These are phyloP conservation scores for Erysimum pusillum DNA, from an alignment of 441 rosid species.

Conservation along the genomic window DNA sequence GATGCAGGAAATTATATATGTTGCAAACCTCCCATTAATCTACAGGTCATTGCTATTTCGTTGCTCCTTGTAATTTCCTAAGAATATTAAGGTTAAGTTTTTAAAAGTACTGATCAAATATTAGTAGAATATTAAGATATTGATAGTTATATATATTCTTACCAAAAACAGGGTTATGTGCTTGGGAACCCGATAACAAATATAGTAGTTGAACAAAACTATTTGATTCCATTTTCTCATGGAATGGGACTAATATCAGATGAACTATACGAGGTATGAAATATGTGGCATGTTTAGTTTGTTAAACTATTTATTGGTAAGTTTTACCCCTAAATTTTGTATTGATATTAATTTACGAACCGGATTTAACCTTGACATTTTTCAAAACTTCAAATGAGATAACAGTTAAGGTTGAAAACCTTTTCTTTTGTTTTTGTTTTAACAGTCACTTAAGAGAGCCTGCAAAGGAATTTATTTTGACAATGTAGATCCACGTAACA, in stretches of 20 bases:
- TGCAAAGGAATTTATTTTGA: slow-evolving; percentile 53
- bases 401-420: background rate
- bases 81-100: background rate
- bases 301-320: background rate
- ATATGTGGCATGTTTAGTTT: background rate
- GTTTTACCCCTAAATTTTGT: background rate
- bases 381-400: background rate
- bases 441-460: slow-evolving; percentile 54
- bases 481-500: slow-evolving; percentile 40
- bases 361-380: too few species aligned
- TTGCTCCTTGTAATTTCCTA: background rate
- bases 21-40: slow-evolving; percentile 45
- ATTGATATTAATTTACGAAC: background rate
- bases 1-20: slow-evolving; percentile 38
- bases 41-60: slow-evolving; percentile 1
- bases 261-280: slow-evolving; percentile 23
- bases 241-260: slow-evolving; percentile 20
- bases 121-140: too few species aligned
- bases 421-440: background rate
- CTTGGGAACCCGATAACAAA: slow-evolving; percentile 13
- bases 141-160: background rate
- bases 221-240: slow-evolving; percentile 4
- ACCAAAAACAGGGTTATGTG: background rate
- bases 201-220: background rate
- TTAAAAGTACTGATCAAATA: background rate